A percentile compares a stretch with the other conserved stretches of the same genome.
Evolutionary conservation across 2,329 filamentous ascomycete species (phyloP).

Genomic region (Neophaeococcomyces aloes): DNA sequence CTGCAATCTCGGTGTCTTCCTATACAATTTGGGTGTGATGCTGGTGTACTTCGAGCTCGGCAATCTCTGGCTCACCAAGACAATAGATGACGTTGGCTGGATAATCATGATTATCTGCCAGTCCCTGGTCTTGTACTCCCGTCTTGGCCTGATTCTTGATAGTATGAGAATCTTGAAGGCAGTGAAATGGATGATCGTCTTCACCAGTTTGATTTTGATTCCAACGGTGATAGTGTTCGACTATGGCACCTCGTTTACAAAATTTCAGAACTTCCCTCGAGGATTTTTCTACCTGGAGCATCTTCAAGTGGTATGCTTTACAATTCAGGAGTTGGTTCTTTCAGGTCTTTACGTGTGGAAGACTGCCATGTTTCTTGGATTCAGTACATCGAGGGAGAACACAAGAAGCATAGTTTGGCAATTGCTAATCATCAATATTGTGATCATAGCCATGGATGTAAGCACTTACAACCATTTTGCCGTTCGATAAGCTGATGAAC

Average conservation of each 20-base stretch:
- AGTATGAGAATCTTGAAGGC: conserved; percentile 26
- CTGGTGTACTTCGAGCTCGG: conserved; percentile 34
- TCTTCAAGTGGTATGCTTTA: conserved; percentile 46
- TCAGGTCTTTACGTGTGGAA: conserved; percentile 45
- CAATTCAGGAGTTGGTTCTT: conserved; percentile 44
- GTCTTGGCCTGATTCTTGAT: conserved; percentile 34
- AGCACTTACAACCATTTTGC: background rate
- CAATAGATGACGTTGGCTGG: conserved; percentile 36
- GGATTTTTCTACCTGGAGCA: conserved; percentile 41
- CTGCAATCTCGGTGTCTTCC: conserved; percentile 32
- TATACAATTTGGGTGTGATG: conserved; percentile 37
- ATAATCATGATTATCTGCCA: conserved; percentile 40
- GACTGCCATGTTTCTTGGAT: conserved; percentile 39
- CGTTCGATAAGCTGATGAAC: background rate
- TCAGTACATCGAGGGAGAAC: conserved; percentile 29
- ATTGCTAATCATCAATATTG: conserved; percentile 38
- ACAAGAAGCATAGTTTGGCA: conserved; percentile 39
- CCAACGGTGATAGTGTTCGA: conserved; percentile 35
- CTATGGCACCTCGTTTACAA: conserved; percentile 29
- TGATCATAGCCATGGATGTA: conserved; percentile 37
- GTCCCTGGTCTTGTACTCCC: conserved; percentile 40
- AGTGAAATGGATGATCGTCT: conserved; percentile 36
- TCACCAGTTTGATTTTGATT: conserved; percentile 33
- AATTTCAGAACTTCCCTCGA: conserved; percentile 18
- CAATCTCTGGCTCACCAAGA: conserved; percentile 27